Evolutionary conservation across 2,329 filamentous ascomycete species (phyloP).

Genomic region (Calonectria leucothoes): DNA sequence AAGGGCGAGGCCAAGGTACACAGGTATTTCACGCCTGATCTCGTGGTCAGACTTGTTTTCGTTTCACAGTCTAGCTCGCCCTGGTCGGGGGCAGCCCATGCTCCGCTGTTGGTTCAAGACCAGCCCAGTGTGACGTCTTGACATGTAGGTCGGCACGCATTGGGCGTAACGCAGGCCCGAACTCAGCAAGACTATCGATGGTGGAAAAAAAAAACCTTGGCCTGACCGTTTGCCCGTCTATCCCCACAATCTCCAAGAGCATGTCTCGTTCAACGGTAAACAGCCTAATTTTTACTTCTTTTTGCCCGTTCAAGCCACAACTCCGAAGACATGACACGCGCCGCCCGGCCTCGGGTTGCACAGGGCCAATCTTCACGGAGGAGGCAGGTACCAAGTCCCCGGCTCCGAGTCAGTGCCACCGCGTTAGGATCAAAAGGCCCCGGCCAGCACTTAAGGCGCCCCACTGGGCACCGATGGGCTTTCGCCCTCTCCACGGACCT

Average conservation of each 20-base stretch:
- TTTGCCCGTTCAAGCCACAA: neutral
- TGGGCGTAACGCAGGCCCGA: neutral
- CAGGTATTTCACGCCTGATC: neutral
- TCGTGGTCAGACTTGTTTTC: neutral
- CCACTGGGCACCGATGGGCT: neutral
- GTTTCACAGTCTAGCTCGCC: slow-evolving; percentile 7
- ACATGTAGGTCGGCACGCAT: neutral
- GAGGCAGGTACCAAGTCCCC: neutral
- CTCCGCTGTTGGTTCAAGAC: neutral
- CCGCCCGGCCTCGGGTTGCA: neutral
- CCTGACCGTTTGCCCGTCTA: neutral
- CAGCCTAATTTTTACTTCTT: neutral
- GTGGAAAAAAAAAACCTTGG: neutral
- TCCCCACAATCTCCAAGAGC: slow-evolving; percentile 5
- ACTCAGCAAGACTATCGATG: neutral
- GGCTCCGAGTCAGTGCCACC: slow-evolving; percentile 18
- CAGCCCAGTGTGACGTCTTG: slow-evolving; percentile 14
- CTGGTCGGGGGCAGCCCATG: neutral
- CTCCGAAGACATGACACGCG: neutral
- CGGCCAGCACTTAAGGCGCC: neutral
- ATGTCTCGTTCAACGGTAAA: neutral
- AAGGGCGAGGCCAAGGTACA: neutral
- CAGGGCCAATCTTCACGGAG: neutral
- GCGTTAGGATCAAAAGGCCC: slow-evolving; percentile 1
- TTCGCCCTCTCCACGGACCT: slow-evolving; percentile 18